A percentile compares a stretch with the other conserved stretches of the same genome.
phyloP scores from a whole-genome alignment of 2,329 filamentous ascomycete species.

The Colletotrichum agaves region DNA sequence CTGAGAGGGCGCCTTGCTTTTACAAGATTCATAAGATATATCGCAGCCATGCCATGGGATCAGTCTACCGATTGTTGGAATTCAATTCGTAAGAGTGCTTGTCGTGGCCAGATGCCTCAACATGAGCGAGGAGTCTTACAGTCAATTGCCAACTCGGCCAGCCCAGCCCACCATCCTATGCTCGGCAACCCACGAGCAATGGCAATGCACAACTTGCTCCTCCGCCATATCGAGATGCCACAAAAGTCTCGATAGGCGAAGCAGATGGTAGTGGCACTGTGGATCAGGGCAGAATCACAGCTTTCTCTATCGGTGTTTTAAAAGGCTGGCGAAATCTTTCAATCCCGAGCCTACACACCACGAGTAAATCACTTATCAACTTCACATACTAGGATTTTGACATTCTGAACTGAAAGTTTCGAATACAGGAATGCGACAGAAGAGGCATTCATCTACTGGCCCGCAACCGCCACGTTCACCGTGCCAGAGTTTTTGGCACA shows the following conservation, averaged over 20 bases:
- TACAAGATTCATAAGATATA: no score
- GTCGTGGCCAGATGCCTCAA: neutral
- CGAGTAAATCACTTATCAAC: no score
- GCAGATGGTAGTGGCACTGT: fast-evolving
- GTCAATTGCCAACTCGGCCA: fast-evolving
- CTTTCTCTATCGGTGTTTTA: neutral
- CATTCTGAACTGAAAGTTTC: neutral
- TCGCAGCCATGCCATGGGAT: no score
- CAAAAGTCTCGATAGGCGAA: neutral
- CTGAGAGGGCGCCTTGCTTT: no score
- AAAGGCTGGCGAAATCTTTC: neutral
- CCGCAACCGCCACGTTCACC: neutral
- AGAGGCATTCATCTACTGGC: neutral
- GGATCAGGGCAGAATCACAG: neutral
- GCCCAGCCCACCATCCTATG: neutral
- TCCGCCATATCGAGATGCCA: neutral
- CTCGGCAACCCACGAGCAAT: neutral
- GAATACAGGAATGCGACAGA: neutral
- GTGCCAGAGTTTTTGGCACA: neutral
- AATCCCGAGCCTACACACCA: neutral
- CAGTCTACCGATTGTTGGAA: no score
- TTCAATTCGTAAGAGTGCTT: no score
- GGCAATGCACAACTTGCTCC: neutral
- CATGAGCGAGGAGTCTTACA: neutral
- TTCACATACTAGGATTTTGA: no score